Evolutionary conservation across 768 basidiomycete species (phyloP).

Genomic region (Lentinula raphanica): DNA sequence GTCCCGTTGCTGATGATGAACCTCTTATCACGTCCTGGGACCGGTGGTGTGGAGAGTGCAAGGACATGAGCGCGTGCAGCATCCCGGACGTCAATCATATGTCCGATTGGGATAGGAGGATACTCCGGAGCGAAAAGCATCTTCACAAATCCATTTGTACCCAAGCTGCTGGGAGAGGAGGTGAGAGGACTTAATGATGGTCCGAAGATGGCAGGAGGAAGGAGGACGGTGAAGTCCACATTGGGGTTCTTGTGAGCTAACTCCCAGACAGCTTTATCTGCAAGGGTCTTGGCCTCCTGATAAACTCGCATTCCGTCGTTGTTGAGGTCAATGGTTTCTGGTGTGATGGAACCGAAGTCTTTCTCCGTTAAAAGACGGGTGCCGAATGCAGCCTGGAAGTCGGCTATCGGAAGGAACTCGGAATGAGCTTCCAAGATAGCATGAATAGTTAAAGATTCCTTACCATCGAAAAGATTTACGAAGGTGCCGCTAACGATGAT

Average conservation of each 20-base stretch:
- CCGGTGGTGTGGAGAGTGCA: slow-evolving; percentile 8
- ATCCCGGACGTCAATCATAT: slow-evolving; percentile 13
- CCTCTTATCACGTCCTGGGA: slow-evolving; percentile 4
- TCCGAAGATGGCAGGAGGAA: slow-evolving; percentile 16
- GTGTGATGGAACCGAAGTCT: slow-evolving; percentile 8
- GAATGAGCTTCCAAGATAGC: not conserved
- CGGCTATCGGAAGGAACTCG: not conserved
- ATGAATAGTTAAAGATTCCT: not conserved
- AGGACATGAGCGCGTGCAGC: slow-evolving; percentile 10
- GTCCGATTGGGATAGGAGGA: slow-evolving; percentile 4
- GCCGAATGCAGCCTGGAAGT: slow-evolving; percentile 6
- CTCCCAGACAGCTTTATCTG: slow-evolving; percentile 8
- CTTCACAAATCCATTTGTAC: slow-evolving; percentile 3
- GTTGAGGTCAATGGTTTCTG: slow-evolving; percentile 1
- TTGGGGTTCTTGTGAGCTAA: slow-evolving; percentile 1
- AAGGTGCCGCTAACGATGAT: slow-evolving; percentile 10
- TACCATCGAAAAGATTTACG: slow-evolving; percentile 6
- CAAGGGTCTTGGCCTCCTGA: slow-evolving; percentile 3
- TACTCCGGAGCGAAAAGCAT: slow-evolving; percentile 5
- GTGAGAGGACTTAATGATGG: slow-evolving; percentile 14
- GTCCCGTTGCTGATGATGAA: not conserved
- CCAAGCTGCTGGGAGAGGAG: not conserved
- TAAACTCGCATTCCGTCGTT: slow-evolving; percentile 2
- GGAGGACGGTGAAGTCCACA: slow-evolving; percentile 10
- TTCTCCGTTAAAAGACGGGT: not conserved